A percentile compares a stretch with the other conserved stretches of the same genome.
phyloP scores from a whole-genome alignment of 768 basidiomycete genomes.

The Strobilomyces confusus region DNA sequence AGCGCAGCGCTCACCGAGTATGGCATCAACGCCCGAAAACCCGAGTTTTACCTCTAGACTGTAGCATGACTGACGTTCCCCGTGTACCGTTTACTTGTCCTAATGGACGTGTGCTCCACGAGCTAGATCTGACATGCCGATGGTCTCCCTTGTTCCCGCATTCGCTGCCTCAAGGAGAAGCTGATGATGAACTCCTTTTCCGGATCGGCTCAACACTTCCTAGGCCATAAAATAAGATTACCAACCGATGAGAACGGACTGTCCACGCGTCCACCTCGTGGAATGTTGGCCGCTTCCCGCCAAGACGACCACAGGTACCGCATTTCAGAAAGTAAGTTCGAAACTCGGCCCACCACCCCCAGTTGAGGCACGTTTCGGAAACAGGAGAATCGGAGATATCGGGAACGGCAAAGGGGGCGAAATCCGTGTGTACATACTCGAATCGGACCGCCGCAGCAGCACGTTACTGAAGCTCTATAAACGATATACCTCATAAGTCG shows the following conservation, averaged over 20 bases:
- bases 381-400: too few species aligned
- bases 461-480: too few species aligned
- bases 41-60: constrained; percentile 81
- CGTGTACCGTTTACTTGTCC: constrained; percentile 1
- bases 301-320: too few species aligned
- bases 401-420: too few species aligned
- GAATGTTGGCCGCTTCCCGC: too few species aligned
- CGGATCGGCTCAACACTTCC: too few species aligned
- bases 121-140: neutral
- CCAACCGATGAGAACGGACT: neutral
- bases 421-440: too few species aligned
- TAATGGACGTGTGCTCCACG: neutral
- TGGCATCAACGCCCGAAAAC: constrained; percentile 90
- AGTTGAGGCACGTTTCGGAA: too few species aligned
- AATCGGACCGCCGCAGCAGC: too few species aligned
- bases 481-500: neutral
- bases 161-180: too few species aligned
- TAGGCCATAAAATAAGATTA: neutral
- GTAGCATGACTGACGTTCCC: constrained; percentile 1
- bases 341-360: too few species aligned
- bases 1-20: constrained; percentile 92
- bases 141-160: neutral
- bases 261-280: neutral
- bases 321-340: neutral
- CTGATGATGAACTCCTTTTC: too few species aligned